phyloP scores from a whole-genome alignment of 352 stramenopile species.

The Globisporangium spinosum region DNA sequence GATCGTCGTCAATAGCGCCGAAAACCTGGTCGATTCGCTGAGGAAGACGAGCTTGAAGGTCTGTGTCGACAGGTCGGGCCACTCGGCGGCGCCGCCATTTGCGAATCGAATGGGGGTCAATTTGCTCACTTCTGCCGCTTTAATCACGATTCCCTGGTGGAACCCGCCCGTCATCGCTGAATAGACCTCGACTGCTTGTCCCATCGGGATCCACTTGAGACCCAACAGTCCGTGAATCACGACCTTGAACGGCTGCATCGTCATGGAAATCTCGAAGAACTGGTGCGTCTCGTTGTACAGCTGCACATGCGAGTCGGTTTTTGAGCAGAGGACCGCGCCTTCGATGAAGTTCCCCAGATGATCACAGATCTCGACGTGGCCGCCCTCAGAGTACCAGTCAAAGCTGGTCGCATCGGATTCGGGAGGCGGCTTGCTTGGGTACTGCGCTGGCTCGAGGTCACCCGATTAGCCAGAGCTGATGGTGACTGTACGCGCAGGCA shows the following conservation, averaged over 20 bases:
- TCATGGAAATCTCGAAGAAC: constrained; percentile 43
- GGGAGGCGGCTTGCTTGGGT: not conserved
- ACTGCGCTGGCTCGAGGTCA: not conserved
- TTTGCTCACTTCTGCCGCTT: constrained; percentile 33
- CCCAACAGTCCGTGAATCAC: constrained; percentile 44
- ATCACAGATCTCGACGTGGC: constrained; percentile 48
- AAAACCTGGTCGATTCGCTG: not conserved
- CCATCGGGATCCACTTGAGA: constrained; percentile 44
- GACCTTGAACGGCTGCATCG: constrained; percentile 45
- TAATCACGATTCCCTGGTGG: constrained; percentile 32
- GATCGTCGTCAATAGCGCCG: not conserved
- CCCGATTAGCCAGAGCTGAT: not conserved
- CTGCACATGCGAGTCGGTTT: constrained; percentile 34
- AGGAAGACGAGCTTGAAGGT: constrained; percentile 61
- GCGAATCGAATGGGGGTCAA: constrained; percentile 39
- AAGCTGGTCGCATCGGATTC: constrained; percentile 19
- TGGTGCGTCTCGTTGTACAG: constrained; percentile 49
- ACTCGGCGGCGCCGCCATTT: constrained; percentile 28
- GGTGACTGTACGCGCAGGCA: not conserved
- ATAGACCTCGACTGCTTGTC: constrained; percentile 49
- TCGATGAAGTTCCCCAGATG: constrained; percentile 31
- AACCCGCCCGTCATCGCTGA: constrained; percentile 48
- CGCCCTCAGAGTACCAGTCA: constrained; percentile 53
- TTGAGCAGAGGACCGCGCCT: constrained; percentile 45
- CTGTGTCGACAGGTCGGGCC: constrained; percentile 49